phyloP scores from a whole-genome alignment of 1,139 yeast species.

The Yamadazyma diddensiae region DNA sequence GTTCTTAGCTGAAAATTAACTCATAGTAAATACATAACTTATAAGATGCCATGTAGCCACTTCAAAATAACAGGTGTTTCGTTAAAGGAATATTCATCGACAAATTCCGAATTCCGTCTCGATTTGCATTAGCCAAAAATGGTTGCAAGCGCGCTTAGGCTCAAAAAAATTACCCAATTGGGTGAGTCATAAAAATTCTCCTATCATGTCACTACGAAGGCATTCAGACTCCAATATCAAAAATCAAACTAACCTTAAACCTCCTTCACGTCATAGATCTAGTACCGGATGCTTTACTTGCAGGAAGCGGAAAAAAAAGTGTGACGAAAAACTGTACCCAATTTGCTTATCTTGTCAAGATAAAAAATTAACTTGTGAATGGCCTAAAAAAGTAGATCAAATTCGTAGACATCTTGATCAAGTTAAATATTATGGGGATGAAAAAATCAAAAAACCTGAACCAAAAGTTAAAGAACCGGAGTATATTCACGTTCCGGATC shows the following conservation, averaged over 20 bases:
- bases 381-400: slow-evolving; percentile 32
- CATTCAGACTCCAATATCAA: not conserved
- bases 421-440: slow-evolving; percentile 25
- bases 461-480: not conserved
- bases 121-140: not conserved
- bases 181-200: slow-evolving; percentile 17
- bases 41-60: too few relatives aligned
- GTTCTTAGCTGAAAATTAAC: too few relatives aligned
- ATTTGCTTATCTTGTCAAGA: slow-evolving; percentile 28
- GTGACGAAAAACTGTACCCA: slow-evolving; percentile 40
- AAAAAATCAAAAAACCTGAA: slow-evolving; percentile 1
- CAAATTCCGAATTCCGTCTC: too few relatives aligned
- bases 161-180: slow-evolving; percentile 22
- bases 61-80: too few relatives aligned
- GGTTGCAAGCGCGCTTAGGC: slow-evolving; percentile 28
- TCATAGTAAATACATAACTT: too few relatives aligned
- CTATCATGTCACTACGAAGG: slow-evolving; percentile 3
- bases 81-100: too few relatives aligned
- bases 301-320: slow-evolving; percentile 37
- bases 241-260: slow-evolving; percentile 4
- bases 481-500: not conserved
- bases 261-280: slow-evolving; percentile 23
- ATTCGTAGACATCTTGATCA: slow-evolving; percentile 22
- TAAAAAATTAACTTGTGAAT: slow-evolving; percentile 26
- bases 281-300: slow-evolving; percentile 42